phyloP scores from a whole-genome alignment of 2,329 filamentous ascomycete species.

The Alternaria sp. region DNA sequence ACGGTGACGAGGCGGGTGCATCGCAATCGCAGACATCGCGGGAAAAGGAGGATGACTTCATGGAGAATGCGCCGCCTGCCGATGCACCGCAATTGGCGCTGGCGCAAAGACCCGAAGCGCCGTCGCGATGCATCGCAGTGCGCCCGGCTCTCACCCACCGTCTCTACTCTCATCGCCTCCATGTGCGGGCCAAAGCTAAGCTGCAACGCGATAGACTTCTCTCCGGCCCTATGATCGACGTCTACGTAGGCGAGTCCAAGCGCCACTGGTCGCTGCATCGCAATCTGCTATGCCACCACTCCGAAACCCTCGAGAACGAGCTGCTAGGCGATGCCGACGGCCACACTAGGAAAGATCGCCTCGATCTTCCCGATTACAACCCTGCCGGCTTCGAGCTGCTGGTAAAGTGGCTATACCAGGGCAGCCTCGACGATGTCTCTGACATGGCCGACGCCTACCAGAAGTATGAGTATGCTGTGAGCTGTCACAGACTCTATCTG shows the following conservation, averaged over 20 bases:
- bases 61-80: constrained; percentile 21
- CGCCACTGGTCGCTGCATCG: constrained; percentile 60
- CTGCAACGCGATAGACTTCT: constrained; percentile 58
- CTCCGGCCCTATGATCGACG: constrained; percentile 59
- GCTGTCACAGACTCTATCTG: constrained; percentile 60
- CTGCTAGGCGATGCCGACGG: constrained; percentile 46
- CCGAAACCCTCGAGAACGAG: constrained; percentile 52
- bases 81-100: constrained; percentile 12
- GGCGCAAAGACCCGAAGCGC: constrained; percentile 16
- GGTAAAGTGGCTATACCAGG: constrained; percentile 64
- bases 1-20: constrained; percentile 11
- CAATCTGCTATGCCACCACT: constrained; percentile 61
- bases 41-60: constrained; percentile 15
- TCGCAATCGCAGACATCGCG: constrained; percentile 22
- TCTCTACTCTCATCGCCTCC: constrained; percentile 47
- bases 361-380: constrained; percentile 59
- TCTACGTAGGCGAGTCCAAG: constrained; percentile 56
- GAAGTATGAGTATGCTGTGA: constrained; percentile 62
- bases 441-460: constrained; percentile 52
- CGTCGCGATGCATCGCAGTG: constrained; percentile 29
- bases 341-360: constrained; percentile 44
- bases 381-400: constrained; percentile 60
- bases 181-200: constrained; percentile 54
- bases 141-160: constrained; percentile 44
- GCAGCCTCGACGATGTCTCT: constrained; percentile 58